Conservation (phyloP, 345 rosid species). For the Eucalyptus globulus region DNA sequence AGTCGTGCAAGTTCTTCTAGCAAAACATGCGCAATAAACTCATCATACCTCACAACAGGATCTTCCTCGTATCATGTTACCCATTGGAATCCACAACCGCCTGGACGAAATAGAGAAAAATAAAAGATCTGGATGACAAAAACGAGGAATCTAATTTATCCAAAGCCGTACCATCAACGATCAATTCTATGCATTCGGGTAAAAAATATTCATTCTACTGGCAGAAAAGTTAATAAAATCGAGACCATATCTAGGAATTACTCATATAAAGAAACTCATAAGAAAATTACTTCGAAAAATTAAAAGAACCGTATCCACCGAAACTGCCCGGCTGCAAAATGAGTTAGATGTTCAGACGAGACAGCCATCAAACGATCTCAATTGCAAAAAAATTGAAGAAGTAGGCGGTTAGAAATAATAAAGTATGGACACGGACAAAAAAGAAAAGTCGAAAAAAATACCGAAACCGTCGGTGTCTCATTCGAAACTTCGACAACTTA, state of each 20-base stretch:
- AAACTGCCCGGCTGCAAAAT: neutral
- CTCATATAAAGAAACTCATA: neutral
- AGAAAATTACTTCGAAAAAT: neutral
- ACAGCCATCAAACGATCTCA: neutral
- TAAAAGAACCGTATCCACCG: neutral
- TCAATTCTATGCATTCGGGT: neutral
- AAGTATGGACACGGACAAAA: neutral
- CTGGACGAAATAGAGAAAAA: neutral
- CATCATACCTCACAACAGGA: constrained; percentile 57
- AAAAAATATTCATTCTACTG: neutral
- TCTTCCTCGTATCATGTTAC: constrained; percentile 15
- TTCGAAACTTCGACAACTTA: neutral
- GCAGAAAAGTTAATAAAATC: neutral
- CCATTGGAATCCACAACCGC: neutral
- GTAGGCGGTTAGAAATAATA: neutral
- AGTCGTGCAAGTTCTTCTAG: constrained; percentile 67
- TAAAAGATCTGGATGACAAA: neutral
- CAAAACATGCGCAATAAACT: constrained; percentile 53
- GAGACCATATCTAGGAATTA: neutral
- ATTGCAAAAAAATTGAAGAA: neutral
- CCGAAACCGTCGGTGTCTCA: neutral
- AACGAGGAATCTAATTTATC: neutral
- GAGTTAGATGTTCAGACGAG: neutral
- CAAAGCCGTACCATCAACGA: neutral
- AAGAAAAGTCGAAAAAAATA: neutral